Percentiles rank a stretch among this genome's conserved stretches.
phyloP scores from a whole-genome alignment of 1,139 yeast genomes.

The Kodamaea sp. region DNA sequence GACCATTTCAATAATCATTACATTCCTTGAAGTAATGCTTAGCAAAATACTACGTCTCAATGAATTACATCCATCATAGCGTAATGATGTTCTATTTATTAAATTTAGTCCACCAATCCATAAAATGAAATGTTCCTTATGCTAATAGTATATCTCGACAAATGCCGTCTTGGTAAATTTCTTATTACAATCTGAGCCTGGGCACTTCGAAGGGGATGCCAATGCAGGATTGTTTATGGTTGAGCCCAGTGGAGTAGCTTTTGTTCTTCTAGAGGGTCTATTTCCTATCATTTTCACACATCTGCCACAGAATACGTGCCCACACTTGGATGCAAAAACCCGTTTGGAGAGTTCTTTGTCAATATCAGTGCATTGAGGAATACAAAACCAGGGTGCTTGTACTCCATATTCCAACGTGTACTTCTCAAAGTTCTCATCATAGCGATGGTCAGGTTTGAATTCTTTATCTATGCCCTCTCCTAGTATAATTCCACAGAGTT shows the following conservation, averaged over 20 bases:
- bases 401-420: slow-evolving; percentile 35
- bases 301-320: slow-evolving; percentile 85
- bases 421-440: slow-evolving; percentile 27
- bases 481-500: slow-evolving; percentile 65
- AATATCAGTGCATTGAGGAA: slow-evolving; percentile 46
- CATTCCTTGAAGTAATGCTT: too few species aligned
- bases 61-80: too few species aligned
- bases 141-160: slow-evolving; percentile 35
- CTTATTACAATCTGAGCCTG: slow-evolving; percentile 40
- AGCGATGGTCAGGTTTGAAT: slow-evolving; percentile 37
- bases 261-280: slow-evolving; percentile 29
- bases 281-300: slow-evolving; percentile 66
- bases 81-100: too few species aligned
- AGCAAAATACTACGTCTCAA: too few species aligned
- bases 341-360: slow-evolving; percentile 68
- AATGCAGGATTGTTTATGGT: slow-evolving; percentile 47
- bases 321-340: slow-evolving; percentile 72
- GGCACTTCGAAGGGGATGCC: slow-evolving; percentile 53
- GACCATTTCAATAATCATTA: too few species aligned
- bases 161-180: slow-evolving; percentile 37
- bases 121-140: too few species aligned
- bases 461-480: slow-evolving; percentile 70
- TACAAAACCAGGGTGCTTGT: slow-evolving; percentile 68
- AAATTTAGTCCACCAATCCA: too few species aligned
- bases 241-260: slow-evolving; percentile 12